Conservation (phyloP, 2,329 filamentous ascomycete species). For the Akanthomyces muscarius region DNA sequence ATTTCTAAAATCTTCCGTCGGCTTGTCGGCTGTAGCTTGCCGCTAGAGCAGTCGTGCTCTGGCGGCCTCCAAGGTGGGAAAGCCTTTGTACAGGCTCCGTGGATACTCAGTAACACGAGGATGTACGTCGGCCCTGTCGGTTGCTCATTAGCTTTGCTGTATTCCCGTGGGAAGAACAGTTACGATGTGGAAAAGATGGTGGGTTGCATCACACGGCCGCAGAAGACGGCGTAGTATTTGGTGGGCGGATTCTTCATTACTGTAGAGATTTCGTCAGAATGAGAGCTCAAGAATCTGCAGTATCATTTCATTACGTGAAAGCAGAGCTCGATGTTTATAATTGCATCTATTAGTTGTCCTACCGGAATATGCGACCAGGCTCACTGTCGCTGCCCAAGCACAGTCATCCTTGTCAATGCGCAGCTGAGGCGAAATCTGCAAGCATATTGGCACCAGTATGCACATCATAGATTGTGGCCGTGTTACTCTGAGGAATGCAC, state of each 20-base stretch:
- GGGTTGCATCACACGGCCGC: background rate
- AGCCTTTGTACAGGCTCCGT: background rate
- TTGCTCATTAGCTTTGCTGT: background rate
- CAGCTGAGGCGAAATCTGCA: background rate
- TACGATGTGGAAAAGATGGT: background rate
- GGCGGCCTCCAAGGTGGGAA: background rate
- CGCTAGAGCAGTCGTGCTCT: background rate
- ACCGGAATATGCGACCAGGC: background rate
- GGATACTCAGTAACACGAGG: background rate
- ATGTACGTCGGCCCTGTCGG: background rate
- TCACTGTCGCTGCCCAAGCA: background rate
- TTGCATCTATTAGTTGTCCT: background rate
- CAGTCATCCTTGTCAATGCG: background rate
- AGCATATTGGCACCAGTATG: background rate
- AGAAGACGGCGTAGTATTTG: background rate
- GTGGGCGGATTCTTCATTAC: background rate
- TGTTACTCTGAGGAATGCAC: background rate
- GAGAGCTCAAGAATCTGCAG: too few species aligned
- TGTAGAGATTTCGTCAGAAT: too few species aligned
- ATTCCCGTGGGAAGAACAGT: background rate
- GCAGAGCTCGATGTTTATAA: too few species aligned
- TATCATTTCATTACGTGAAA: too few species aligned
- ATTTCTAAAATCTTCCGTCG: background rate
- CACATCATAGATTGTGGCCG: too few species aligned
- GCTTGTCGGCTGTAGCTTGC: background rate